Base-by-base conservation (phyloP, 768 basidiomycete species). In the Boletellus emodensis region DNA sequence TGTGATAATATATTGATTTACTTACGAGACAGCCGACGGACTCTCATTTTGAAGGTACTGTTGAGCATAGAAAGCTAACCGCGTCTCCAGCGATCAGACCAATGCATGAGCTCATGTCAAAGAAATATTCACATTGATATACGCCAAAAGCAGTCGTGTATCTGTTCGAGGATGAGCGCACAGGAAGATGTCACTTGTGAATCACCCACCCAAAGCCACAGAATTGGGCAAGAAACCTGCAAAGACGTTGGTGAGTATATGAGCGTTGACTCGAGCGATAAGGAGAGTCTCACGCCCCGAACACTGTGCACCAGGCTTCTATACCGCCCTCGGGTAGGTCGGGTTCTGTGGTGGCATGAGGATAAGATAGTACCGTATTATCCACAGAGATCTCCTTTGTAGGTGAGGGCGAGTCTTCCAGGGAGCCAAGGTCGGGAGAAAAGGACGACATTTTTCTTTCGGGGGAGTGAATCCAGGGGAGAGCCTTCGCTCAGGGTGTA, bases 151-250 rank as follows among this genome's bases (percentile, higher is more conserved):
- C 17, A 35, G 1, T 43, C 1, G 44, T 42, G 42, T 67, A 66
- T 12, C 59, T 61, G 17, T 7, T 34, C 11, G 24, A 8, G 17
- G 14, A 24, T 51, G 10, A 52, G 47, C 0, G 24, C 5, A 44
- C 6, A 22, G 2, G 30, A 18, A 15, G 1, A 3, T 1, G n/a
- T 15, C 8, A 11, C 6, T 38, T 38, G 1, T 8, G 3, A 2
- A 10, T 2, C 18, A 44, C 65, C 5, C 37, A 57, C 65, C 65
- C 65, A 33, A 32, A 67, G 48, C 61, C 57, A 41, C 61, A 61
- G 20, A 67, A 61, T 35, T 63, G 59, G 1, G 39, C 54, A 38
- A 66, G 52, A 37, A 67, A 67, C 12, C 65, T 67, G 14, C n/a
- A 6, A 26, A 6, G 34, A 46, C 4, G 14, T 14, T n/a, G 4